phyloP scores from a whole-genome alignment of 1,284 basidiomycete genomes.

The Naganishia sp. region DNA sequence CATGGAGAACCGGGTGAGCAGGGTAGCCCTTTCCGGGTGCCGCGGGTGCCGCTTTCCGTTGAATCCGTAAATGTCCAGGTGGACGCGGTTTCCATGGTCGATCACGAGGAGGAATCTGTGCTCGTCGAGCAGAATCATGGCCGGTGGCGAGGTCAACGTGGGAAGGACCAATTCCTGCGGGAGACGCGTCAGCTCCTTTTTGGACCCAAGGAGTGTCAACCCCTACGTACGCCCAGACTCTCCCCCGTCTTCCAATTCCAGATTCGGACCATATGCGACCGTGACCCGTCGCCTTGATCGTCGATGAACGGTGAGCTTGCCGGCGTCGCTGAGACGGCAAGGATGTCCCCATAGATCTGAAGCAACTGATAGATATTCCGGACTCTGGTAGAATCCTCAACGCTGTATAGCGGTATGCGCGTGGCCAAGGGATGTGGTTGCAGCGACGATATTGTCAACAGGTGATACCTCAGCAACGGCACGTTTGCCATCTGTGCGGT shows the following conservation, averaged over 20 bases:
- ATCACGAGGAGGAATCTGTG: conserved; percentile 43
- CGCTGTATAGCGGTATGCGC: conserved; percentile 41
- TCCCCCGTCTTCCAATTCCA: conserved; percentile 54
- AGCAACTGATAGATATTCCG: conserved; percentile 41
- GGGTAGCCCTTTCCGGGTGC: background rate
- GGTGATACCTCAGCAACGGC: conserved; percentile 46
- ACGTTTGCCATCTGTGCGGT: conserved; percentile 35
- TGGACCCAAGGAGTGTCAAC: background rate
- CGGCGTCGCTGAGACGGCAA: conserved; percentile 45
- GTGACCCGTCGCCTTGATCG: conserved; percentile 48
- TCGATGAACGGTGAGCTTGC: background rate
- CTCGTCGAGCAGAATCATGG: conserved; percentile 41
- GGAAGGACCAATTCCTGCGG: conserved; percentile 14
- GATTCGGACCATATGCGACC: conserved; percentile 38
- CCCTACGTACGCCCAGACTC: conserved; percentile 42
- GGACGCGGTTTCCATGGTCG: conserved; percentile 40
- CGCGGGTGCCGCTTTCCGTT: conserved; percentile 33
- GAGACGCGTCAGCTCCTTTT: background rate
- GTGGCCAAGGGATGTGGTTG: conserved; percentile 49
- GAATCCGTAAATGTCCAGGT: conserved; percentile 44
- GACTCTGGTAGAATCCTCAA: conserved; percentile 4
- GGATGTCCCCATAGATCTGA: conserved; percentile 51
- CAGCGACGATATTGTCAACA: conserved; percentile 47
- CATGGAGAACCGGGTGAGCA: conserved; percentile 24
- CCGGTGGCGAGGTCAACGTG: conserved; percentile 29